Percentiles rank a stretch among this genome's conserved stretches.
Conservation (phyloP, 352 stramenopile species). For the Pythium sukuiense region DNA sequence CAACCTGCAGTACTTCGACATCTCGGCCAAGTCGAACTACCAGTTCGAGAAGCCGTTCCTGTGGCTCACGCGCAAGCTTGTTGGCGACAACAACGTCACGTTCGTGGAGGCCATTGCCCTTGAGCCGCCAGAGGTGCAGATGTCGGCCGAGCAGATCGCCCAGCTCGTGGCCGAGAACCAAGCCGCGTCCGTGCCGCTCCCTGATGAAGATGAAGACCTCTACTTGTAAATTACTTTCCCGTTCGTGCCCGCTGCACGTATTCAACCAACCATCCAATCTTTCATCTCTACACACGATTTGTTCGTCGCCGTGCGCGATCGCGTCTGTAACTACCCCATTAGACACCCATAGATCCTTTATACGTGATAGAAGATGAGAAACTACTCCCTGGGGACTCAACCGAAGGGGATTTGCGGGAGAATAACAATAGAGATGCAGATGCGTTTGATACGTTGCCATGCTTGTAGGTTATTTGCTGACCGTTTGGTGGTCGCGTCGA, state of each 20-base stretch:
- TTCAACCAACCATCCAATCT: constrained; percentile 13
- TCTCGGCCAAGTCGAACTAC: constrained; percentile 99
- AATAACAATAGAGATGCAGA: constrained; percentile 26
- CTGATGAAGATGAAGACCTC: constrained; percentile 97
- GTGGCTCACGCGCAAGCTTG: constrained; percentile 99
- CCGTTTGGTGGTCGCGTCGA: constrained; percentile 3
- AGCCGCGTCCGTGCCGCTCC: constrained; percentile 91
- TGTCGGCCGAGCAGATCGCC: constrained; percentile 93
- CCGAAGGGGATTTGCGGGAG: constrained; percentile 20
- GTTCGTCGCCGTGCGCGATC: constrained; percentile 13
- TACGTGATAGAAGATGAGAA: constrained; percentile 29
- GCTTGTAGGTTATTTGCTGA: no score
- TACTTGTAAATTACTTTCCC: constrained; percentile 79
- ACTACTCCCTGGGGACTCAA: constrained; percentile 6
- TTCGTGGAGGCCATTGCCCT: constrained; percentile 98
- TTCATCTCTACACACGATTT: constrained; percentile 7
- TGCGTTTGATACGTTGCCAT: constrained; percentile 22
- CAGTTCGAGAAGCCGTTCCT: constrained; percentile 99
- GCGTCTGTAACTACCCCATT: constrained; percentile 17
- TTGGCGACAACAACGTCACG: constrained; percentile 96
- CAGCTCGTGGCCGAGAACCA: constrained; percentile 93
- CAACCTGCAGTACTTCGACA: constrained; percentile 99
- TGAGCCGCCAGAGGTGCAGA: constrained; percentile 94
- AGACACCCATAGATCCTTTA: constrained; percentile 13
- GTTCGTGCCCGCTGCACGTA: constrained; percentile 16